Base-by-base conservation (phyloP, 2,329 filamentous ascomycete genomes). In the Xylaria arbuscula region DNA sequence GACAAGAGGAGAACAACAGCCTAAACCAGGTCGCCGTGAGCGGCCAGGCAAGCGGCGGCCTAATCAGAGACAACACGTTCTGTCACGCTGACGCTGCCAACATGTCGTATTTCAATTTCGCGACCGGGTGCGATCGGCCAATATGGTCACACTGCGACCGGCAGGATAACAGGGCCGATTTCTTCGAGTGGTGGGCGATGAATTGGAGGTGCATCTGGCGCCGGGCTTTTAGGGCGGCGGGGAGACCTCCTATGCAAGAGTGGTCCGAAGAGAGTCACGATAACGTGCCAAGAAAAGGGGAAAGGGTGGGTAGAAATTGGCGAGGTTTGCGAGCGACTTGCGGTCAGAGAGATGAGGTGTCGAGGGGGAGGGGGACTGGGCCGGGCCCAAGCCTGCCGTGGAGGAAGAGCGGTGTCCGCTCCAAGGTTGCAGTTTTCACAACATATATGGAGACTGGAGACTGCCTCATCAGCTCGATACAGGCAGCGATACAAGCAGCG, bases 41-140 rank as follows among this genome's bases (percentile, higher is more conserved):
- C 48, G 36, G 54, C 54, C 51, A 58, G 53, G 28, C 32, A 47
- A 38, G 36, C 51, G 36, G 42, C 45, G 36, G 59, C 36, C 55
- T 56, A 34, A 58, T 45, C 57, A 63, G 61, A 59, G 57, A 48
- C 36, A 42, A 24, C 17, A 54, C 17, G n/a, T 51, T 51, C 24
- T 24, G 51, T 54, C 24, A 47, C 7, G 55, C 48, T 45, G 38
- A 65, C 50, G 42, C 51, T 50, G 34, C 45, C 62, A 42, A 40
- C 22, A 63, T 51, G 63, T 64, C 53, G 59, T 61, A 66, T 66
- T 59, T 63, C 66, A 70, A 70, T 70, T 62, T 66, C 66, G 50
- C 69, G 40, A 53, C 66, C 24, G 36, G 65, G 54, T 58, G 53
- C 51, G 48, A 45, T 54, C 45, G 54, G 53, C 63, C 62, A 55